Conservation (phyloP, 805 yeast genomes). For the Tetrapisispora fleetii region DNA sequence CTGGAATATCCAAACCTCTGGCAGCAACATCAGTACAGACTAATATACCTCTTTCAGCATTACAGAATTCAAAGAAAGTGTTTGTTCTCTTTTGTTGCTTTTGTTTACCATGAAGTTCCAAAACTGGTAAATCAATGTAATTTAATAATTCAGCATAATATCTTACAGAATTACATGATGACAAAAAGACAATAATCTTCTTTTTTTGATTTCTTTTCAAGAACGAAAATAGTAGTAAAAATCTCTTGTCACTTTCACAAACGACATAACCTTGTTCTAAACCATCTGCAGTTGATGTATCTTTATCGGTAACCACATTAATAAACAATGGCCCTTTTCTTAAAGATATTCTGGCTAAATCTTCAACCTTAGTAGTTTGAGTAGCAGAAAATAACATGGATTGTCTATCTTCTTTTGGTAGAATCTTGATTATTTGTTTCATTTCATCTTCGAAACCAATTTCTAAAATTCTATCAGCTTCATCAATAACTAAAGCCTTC, state of each 20-base stretch:
- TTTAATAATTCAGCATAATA: slow-evolving; percentile 90
- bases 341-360: slow-evolving; percentile 90
- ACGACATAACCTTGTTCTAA: slow-evolving; percentile 97
- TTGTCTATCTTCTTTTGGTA: slow-evolving; percentile 90
- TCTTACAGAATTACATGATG: slow-evolving; percentile 95
- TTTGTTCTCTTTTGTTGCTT: slow-evolving; percentile 98
- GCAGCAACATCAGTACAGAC: slow-evolving; percentile 99
- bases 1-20: slow-evolving; percentile 96
- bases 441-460: slow-evolving; percentile 98
- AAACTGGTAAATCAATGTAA: slow-evolving; percentile 93
- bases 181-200: slow-evolving; percentile 86
- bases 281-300: slow-evolving; percentile 88
- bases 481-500: slow-evolving; percentile 90
- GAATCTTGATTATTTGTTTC: slow-evolving; percentile 88
- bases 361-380: slow-evolving; percentile 97
- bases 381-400: slow-evolving; percentile 98
- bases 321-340: slow-evolving; percentile 90
- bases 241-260: slow-evolving; percentile 92
- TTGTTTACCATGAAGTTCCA: slow-evolving; percentile 95
- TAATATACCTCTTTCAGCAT: slow-evolving; percentile 87
- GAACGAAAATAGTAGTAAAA: slow-evolving; percentile 81
- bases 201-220: slow-evolving; percentile 86
- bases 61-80: slow-evolving; percentile 96
- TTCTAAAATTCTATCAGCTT: slow-evolving; percentile 95
- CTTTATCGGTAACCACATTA: slow-evolving; percentile 79